A percentile compares a stretch with the other conserved stretches of the same genome.
These are phyloP conservation scores for Phytophthora pluvialis DNA, from an alignment of 352 stramenopile species.

Conservation along the genomic window DNA sequence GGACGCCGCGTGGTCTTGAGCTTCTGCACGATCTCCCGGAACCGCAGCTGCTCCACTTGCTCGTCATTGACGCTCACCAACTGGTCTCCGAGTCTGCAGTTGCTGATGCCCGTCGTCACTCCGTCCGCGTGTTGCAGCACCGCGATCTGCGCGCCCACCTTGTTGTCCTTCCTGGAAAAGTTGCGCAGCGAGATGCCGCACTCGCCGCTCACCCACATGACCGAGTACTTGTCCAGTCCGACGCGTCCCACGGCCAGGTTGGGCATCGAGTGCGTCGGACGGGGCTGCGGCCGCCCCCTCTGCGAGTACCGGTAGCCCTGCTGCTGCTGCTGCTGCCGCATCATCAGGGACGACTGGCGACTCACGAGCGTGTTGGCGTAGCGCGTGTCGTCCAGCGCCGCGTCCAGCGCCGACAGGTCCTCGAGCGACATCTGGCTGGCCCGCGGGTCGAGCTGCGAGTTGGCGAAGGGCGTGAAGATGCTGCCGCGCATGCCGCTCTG, in stretches of 20 bases:
- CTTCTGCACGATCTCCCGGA: conserved; percentile 81
- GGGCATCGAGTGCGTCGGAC: conserved; percentile 18
- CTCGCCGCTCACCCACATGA: conserved; percentile 85
- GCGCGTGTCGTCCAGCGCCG: conserved; percentile 21
- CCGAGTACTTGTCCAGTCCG: conserved; percentile 52
- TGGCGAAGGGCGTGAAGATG: conserved; percentile 52
- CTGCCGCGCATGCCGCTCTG: conserved; percentile 40
- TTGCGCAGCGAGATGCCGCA: conserved; percentile 87
- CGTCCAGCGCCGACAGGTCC: conserved; percentile 30
- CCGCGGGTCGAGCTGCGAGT: conserved; percentile 35
- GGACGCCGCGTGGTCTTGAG: conserved; percentile 74
- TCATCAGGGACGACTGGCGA: conserved; percentile 41
- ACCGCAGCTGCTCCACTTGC: conserved; percentile 58
- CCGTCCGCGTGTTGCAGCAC: conserved; percentile 80
- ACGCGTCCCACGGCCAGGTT: conserved; percentile 8
- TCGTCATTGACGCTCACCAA: conserved; percentile 81
- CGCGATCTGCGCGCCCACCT: conserved; percentile 81
- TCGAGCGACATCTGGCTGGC: conserved; percentile 39
- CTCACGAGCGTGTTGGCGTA: conserved; percentile 40
- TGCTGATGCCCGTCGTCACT: conserved; percentile 79
- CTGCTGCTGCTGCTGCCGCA: conserved; percentile 35
- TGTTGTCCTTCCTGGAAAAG: conserved; percentile 65
- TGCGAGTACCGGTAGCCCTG: conserved; percentile 15
- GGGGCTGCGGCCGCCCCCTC: conserved; percentile 9
- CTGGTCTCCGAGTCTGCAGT: conserved; percentile 77